phyloP scores from a whole-genome alignment of 2,329 filamentous ascomycete species.

The Pseudocercospora ulei region DNA sequence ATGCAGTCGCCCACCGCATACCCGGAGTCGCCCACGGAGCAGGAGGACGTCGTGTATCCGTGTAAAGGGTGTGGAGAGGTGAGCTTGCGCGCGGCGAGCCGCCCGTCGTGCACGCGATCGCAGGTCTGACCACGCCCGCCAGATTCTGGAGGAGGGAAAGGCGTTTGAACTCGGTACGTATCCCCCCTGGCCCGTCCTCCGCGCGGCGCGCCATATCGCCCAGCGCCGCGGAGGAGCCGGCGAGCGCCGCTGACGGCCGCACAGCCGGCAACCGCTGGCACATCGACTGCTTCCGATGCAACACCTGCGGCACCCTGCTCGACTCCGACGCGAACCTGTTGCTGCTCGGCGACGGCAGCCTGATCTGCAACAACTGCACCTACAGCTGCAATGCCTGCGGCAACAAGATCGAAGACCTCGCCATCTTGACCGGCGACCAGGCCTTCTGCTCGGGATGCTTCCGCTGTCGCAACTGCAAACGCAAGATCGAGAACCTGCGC shows the following conservation, averaged over 20 bases:
- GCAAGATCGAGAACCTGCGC: slow-evolving; percentile 94
- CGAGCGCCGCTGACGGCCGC: slow-evolving; percentile 10
- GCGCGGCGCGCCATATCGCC: neutral
- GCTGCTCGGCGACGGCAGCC: slow-evolving; percentile 88
- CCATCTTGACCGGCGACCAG: slow-evolving; percentile 94
- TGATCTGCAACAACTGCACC: slow-evolving; percentile 98
- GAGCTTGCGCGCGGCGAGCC: slow-evolving; percentile 22
- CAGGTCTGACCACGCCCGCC: slow-evolving; percentile 18
- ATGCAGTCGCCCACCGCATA: slow-evolving; percentile 53
- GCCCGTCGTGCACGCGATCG: neutral
- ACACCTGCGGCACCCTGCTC: slow-evolving; percentile 87
- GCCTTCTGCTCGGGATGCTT: slow-evolving; percentile 97
- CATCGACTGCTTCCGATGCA: slow-evolving; percentile 77
- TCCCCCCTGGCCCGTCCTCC: neutral
- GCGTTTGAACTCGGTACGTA: slow-evolving; percentile 82
- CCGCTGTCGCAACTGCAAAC: slow-evolving; percentile 93
- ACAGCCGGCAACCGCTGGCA: slow-evolving; percentile 47
- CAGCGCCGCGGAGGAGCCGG: neutral
- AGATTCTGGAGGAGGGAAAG: slow-evolving; percentile 98
- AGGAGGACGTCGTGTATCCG: slow-evolving; percentile 69
- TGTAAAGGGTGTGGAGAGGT: slow-evolving; percentile 93
- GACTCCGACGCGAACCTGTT: slow-evolving; percentile 97
- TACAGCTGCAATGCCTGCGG: slow-evolving; percentile 96
- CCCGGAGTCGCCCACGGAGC: slow-evolving; percentile 58
- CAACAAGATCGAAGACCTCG: slow-evolving; percentile 96